Evolutionary conservation across 1,284 basidiomycete species (phyloP).

Genomic region (Pholiota adiposa): DNA sequence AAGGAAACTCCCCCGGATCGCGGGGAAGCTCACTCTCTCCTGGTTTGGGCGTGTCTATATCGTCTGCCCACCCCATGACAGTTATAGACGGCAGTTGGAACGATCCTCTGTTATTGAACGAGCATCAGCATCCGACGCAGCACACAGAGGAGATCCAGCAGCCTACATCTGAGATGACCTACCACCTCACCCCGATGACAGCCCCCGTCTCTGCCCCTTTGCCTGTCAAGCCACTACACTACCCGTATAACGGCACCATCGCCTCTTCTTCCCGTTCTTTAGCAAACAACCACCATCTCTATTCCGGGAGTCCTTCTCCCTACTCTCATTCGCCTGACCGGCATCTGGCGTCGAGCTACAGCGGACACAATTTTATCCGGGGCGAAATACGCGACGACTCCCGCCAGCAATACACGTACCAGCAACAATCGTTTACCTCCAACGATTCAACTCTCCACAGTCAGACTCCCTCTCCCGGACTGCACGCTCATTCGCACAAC

Average conservation of each 20-base stretch:
- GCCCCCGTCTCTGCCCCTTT: slow-evolving; percentile 44
- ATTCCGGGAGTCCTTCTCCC: slow-evolving; percentile 35
- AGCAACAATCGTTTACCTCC: slow-evolving; percentile 45
- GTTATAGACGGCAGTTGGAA: slow-evolving; percentile 63
- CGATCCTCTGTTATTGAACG: slow-evolving; percentile 56
- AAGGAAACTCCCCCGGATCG: slow-evolving; percentile 45
- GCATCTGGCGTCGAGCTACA: slow-evolving; percentile 38
- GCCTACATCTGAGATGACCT: slow-evolving; percentile 35
- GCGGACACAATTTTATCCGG: slow-evolving; percentile 43
- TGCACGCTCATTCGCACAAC: slow-evolving; percentile 34
- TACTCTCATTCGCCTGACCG: slow-evolving; percentile 48
- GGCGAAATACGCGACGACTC: slow-evolving; percentile 43
- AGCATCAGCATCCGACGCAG: slow-evolving; percentile 36
- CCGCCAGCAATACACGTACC: slow-evolving; percentile 47
- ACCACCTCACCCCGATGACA: slow-evolving; percentile 47
- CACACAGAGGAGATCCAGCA: slow-evolving; percentile 20
- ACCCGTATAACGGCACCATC: slow-evolving; percentile 39
- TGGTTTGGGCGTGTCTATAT: slow-evolving; percentile 42
- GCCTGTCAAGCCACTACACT: slow-evolving; percentile 41
- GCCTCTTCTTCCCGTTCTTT: slow-evolving; percentile 43
- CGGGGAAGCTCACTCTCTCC: slow-evolving; percentile 44
- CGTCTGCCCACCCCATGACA: slow-evolving; percentile 42
- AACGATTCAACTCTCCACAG: slow-evolving; percentile 37
- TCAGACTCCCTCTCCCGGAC: slow-evolving; percentile 35
- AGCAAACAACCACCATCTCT: slow-evolving; percentile 36